These are phyloP conservation scores for Colletotrichum neosansevieriae DNA, from an alignment of 2,329 filamentous ascomycete genomes.

Conservation along the genomic window DNA sequence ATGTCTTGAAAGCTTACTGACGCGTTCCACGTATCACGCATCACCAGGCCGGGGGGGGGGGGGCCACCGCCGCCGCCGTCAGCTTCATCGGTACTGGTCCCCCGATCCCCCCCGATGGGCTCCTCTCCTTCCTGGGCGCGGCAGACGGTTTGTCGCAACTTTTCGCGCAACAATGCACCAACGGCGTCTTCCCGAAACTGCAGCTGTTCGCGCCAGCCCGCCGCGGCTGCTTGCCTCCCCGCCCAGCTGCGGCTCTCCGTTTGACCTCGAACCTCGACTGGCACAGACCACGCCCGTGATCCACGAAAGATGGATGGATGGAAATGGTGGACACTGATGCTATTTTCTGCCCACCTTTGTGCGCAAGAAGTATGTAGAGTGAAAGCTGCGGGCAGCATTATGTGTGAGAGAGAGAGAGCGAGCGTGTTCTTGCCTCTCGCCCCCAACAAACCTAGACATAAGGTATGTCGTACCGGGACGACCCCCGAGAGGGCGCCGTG, in stretches of 20 bases:
- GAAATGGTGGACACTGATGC: constrained; percentile 14
- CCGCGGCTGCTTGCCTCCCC: constrained; percentile 22
- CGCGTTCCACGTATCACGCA: background rate
- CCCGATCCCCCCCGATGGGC: constrained; percentile 6
- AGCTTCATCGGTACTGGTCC: background rate
- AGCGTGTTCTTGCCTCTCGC: background rate
- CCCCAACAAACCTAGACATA: constrained; percentile 16
- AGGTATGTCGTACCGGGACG: constrained; percentile 19
- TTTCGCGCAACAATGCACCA: background rate
- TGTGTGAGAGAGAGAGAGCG: background rate
- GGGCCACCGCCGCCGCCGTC: constrained; percentile 9
- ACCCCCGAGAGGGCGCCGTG: constrained; percentile 16
- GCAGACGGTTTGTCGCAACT: background rate
- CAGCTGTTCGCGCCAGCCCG: constrained; percentile 15
- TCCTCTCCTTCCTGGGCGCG: background rate
- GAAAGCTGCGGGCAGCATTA: background rate
- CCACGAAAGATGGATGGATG: constrained; percentile 11
- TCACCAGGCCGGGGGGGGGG: background rate
- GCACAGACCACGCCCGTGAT: constrained; percentile 17
- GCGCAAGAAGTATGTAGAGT: constrained; percentile 29
- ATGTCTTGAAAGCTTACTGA: background rate
- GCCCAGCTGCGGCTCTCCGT: constrained; percentile 33
- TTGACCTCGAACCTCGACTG: constrained; percentile 13
- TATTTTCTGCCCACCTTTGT: constrained; percentile 30
- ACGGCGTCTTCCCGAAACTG: constrained; percentile 18